Base-by-base conservation (phyloP, 2,329 filamentous ascomycete species). In the Ceratocystis eucalypticola region DNA sequence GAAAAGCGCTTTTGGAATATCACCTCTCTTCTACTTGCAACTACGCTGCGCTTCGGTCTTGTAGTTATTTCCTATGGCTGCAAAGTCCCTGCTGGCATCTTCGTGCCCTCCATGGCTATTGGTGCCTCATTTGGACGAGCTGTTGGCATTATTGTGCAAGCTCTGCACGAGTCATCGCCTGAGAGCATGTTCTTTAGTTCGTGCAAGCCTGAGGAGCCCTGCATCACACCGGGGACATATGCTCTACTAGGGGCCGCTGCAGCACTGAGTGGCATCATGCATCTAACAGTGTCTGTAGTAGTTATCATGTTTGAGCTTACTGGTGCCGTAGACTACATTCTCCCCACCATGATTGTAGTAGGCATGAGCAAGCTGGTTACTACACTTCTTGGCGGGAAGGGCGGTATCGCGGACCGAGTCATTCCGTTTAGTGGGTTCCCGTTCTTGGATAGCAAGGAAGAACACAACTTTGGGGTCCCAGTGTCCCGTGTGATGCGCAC, bases 251-350 rank as follows among this genome's bases (percentile, higher is more conserved):
- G 94, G 53, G 94, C 94, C 4, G 94, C 87, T 0, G 93, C 94
- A 1, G 90, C 94, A 0, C 80, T 99, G 28, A 93, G 89, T 74
- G 94, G 94, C 8, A 96, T 97, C 73, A 99, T 97, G 93, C 94
- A 97, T 75, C 89, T 99, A 69, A 96, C 93, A 0, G 86, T 99
- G 17, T 95, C 92, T 0, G 91, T 99, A 8, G 93, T 96, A 1
- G 94, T 99, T 72, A 99, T 99, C 75, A 97, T 99, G 94, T 97
- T 97, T 73, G 94, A 99, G 76, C 82, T 99, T 62, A 99, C 94
- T 0, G 94, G 94, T n/a, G 94, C 94, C 5, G 78, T 97, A 68
- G 96, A 92, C 1, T 99, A 99, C 73, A 97, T 99, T 70, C 79
- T 99, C 33, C 94, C 94, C 0, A 97, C 93, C 15, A 99, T 99